Evolutionary conservation across 768 basidiomycete species (phyloP).

Genomic region (Macrolepiota dolichaula): DNA sequence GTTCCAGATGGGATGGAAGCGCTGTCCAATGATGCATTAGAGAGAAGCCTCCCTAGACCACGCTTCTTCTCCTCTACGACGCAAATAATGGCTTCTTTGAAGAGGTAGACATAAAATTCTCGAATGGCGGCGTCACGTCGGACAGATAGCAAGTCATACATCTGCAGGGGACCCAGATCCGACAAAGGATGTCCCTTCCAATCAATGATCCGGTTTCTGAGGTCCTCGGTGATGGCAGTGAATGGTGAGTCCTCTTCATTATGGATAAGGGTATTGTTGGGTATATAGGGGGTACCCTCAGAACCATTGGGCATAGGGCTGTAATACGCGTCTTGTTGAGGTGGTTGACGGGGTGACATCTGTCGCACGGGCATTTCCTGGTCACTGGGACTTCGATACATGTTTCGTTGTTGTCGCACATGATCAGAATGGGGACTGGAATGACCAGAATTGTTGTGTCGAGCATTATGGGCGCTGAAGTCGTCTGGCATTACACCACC

Average conservation of each 20-base stretch:
- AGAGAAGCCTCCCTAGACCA: conserved; percentile 70
- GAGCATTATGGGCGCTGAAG: conserved; percentile 28
- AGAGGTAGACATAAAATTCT: conserved; percentile 95
- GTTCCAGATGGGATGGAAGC: conserved; percentile 37
- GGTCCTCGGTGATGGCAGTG: conserved; percentile 80
- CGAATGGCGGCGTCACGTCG: conserved; percentile 86
- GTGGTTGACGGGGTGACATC: conserved; percentile 15
- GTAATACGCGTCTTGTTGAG: conserved; percentile 27
- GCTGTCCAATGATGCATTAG: conserved; percentile 56
- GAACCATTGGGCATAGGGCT: conserved; percentile 29
- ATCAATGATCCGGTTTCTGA: conserved; percentile 87
- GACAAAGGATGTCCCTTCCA: conserved; percentile 95
- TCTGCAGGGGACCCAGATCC: conserved; percentile 82
- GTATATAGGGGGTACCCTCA: conserved; percentile 24
- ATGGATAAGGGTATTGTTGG: conserved; percentile 30
- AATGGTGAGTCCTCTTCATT: conserved; percentile 76
- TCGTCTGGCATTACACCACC: conserved; percentile 51
- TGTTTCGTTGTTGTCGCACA: conserved; percentile 20
- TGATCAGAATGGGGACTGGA: conserved; percentile 36
- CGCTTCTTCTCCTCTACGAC: conserved; percentile 96
- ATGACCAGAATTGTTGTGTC: conserved; percentile 32
- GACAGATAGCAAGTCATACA: conserved; percentile 90
- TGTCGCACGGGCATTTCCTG: conserved; percentile 5
- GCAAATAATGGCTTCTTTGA: conserved; percentile 97
- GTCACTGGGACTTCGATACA: conserved; percentile 6